Evolutionary conservation across 78 protist species (phyloP).

Genomic region (Cavenderia fasciculata): DNA sequence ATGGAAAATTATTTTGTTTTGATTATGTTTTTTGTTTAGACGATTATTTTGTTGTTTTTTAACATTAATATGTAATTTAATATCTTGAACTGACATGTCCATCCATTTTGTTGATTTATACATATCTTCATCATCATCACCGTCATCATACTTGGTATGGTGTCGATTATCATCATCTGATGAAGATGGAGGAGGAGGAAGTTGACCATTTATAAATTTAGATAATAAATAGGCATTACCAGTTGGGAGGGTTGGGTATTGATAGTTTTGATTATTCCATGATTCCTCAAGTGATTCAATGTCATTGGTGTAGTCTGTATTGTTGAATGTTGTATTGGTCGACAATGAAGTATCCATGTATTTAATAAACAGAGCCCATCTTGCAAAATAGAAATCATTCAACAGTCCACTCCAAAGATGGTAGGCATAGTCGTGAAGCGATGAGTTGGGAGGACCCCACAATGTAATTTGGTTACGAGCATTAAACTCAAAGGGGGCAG

Average conservation of each 20-base stretch:
- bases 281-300: neutral
- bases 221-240: neutral
- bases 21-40: too few relatives aligned
- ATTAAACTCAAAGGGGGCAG: constrained; percentile 51
- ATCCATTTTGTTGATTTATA: too few relatives aligned
- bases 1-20: too few relatives aligned
- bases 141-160: too few relatives aligned
- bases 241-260: constrained; percentile 1
- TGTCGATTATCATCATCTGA: too few relatives aligned
- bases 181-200: too few relatives aligned
- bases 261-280: neutral
- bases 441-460: constrained; percentile 65
- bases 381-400: constrained; percentile 9
- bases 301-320: neutral
- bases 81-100: too few relatives aligned
- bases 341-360: neutral
- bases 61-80: too few relatives aligned
- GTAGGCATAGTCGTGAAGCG: constrained; percentile 75
- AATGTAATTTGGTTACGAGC: constrained; percentile 75
- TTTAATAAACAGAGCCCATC: constrained; percentile 38
- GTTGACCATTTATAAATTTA: too few relatives aligned
- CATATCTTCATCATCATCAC: too few relatives aligned
- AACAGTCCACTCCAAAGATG: constrained; percentile 76
- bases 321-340: neutral
- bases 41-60: too few relatives aligned